These are phyloP conservation scores for Puya raimondii DNA, from an alignment of 176 grass and related monocot genomes.

Conservation along the genomic window DNA sequence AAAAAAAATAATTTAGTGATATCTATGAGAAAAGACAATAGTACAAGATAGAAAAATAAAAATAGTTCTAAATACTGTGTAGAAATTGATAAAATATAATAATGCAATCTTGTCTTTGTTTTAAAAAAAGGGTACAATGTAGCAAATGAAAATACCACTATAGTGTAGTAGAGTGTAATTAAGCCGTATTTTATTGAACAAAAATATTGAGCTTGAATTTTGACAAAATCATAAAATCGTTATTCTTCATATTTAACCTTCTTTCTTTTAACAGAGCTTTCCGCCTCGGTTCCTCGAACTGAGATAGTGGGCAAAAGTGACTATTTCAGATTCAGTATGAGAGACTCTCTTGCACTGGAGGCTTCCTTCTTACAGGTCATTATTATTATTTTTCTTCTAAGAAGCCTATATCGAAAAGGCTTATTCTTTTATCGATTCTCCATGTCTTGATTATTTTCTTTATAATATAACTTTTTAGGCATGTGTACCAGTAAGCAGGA, in stretches of 20 bases:
- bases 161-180: too few species aligned
- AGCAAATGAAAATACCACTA: too few species aligned
- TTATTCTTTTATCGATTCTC: background rate
- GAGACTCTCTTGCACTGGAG: slow-evolving; percentile 89
- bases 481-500: too few species aligned
- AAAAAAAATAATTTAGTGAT: too few species aligned
- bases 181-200: background rate
- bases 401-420: background rate
- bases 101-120: too few species aligned
- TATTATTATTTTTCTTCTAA: background rate
- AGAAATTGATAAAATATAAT: too few species aligned
- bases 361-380: slow-evolving; percentile 87
- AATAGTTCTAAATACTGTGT: too few species aligned
- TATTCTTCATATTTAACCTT: background rate
- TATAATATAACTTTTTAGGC: too few species aligned
- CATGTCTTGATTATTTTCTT: background rate
- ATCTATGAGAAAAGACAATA: too few species aligned
- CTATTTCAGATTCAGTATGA: slow-evolving; percentile 88
- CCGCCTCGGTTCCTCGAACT: slow-evolving; percentile 63
- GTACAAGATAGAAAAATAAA: too few species aligned
- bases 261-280: slow-evolving; percentile 44
- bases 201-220: background rate
- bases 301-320: slow-evolving; percentile 91
- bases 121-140: too few species aligned
- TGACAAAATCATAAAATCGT: background rate